Base-by-base conservation (phyloP, 2,329 filamentous ascomycete genomes). In the Cladosporium sp. region DNA sequence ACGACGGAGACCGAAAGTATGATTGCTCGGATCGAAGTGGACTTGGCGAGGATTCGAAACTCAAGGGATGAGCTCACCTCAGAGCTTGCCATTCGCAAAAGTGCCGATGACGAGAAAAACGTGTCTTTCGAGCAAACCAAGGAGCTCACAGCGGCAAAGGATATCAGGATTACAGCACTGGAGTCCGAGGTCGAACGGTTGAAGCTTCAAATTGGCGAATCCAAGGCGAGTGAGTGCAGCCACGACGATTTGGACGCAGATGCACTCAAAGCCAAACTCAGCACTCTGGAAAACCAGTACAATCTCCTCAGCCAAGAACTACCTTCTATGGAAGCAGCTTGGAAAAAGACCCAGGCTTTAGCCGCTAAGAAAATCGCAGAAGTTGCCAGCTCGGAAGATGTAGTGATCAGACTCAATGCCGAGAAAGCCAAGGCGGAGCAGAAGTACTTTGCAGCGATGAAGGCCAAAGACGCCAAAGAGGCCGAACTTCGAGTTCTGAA, bases 341-440 rank as follows among this genome's bases (percentile, higher is more conserved):
- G 90, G 75, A 95, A 87, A 68, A 92, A 91, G 68, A 87, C 91
- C 46, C 88, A 91, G 64, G 83, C 83, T 18, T 70, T 95, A 51
- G 90, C 90, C 7, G 84, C 85, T 45, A 92, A 89, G 72, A 97
- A 95, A 69, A 83, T 95, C 29, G 79, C 85, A 60, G 90, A 95
- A 55, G 82, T 87, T 46, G 74, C 77, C 5, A 76, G 78, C 3
- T 73, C 89, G 63, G 91, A 97, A 70, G 90, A 95, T 50, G 86
- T 85, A 55, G 75, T 92, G 32, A 73, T 81, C 15, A 76, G 86
- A 19, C 72, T 94, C 16, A 82, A 81, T 35, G 88, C 89, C 0
- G 90, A 98, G 69, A 98, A 98, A 73, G 84, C 85, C 57, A 97
- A 96, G 69, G 92, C 92, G 1, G 93, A 98, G 63, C 92, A 97